A percentile compares a stretch with the other conserved stretches of the same genome.
Conservation (phyloP, 1,284 basidiomycete species). For the Marasmius oreades region DNA sequence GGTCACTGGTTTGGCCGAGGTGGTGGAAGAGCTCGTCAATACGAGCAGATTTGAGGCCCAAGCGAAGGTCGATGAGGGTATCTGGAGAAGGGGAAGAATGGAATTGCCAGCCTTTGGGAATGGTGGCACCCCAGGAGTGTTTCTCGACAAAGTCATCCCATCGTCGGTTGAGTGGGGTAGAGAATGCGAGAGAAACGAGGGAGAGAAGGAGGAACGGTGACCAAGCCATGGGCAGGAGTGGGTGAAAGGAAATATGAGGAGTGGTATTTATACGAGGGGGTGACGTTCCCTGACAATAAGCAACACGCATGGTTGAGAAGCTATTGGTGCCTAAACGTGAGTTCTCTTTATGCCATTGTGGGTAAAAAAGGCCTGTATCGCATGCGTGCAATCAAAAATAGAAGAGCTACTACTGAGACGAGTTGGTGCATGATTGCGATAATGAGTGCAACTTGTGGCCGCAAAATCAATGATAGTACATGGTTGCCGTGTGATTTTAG, state of each 20-base stretch:
- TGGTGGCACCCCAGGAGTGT: constrained; percentile 47
- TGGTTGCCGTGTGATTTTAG: too few species aligned
- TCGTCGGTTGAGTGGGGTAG: constrained; percentile 29
- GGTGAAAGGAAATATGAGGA: neutral
- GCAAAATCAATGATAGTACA: too few species aligned
- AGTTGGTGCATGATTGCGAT: too few species aligned
- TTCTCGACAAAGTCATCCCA: constrained; percentile 55
- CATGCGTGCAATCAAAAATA: too few species aligned
- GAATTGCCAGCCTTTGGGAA: constrained; percentile 52
- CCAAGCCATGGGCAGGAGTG: neutral
- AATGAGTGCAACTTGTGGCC: too few species aligned
- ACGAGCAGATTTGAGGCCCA: constrained; percentile 50
- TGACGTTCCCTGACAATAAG: neutral
- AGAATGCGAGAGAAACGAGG: constrained; percentile 14
- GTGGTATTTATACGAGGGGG: neutral
- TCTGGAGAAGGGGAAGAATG: constrained; percentile 42
- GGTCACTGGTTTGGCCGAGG: constrained; percentile 61
- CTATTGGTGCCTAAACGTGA: too few species aligned
- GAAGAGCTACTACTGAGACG: too few species aligned
- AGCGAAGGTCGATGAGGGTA: constrained; percentile 45
- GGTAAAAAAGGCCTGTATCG: too few species aligned
- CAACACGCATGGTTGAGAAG: too few species aligned
- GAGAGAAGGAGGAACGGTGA: constrained; percentile 11
- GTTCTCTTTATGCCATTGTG: too few species aligned
- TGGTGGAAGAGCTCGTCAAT: constrained; percentile 47